Evolutionary conservation across 2,329 filamentous ascomycete species (phyloP), one percentile per base, ranked within the genome.

Genomic region (Hypoxylon rubiginosum): DNA sequence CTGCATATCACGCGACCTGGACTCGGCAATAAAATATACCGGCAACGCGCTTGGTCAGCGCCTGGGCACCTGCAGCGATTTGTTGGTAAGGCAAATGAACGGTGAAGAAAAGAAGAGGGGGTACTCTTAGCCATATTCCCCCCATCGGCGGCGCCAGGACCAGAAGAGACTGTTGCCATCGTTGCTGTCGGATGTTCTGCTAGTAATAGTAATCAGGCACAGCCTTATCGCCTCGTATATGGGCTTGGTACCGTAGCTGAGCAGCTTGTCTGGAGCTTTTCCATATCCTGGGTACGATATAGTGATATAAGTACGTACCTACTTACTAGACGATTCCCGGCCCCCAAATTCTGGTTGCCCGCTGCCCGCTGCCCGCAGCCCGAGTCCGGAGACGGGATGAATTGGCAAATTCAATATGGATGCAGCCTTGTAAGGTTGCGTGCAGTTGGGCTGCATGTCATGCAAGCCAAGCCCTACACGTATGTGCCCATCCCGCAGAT

Each of bases 341-440:
- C 63, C 67, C 67, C 67, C 64, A 65, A 66, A 30, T 21, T 24
- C 49, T 41, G 49, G 55, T 45, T 46, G 65, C 45, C 21, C 2
- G 4, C 21, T 2, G 21, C 21, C 64, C 62, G 67, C n/a, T 46
- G 65, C 45, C 21, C 2, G 4, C 21, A 24, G 21, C 21, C 64
- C 62, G 67, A 68, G 62, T 62, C 62, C 64, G 67, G 65, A 70
- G 66, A 54, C 62, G 62, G 59, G 59, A 68, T 57, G 59, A 60
- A 45, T 53, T 65, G 52, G 48, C 21, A 62, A 58, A 58, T 34
- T 61, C 58, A 41, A 63, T 62, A 58, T 62, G 62, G 67, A 70
- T 70, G 65, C 67, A 70, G 67, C 67, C 67, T 70, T 70, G 67
- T 68, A 68, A 68, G 67, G 67, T 70, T 70, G 59, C 62, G 65